Evolutionary conservation across 768 basidiomycete genomes (phyloP).

Genomic region (Podaxis sp.): DNA sequence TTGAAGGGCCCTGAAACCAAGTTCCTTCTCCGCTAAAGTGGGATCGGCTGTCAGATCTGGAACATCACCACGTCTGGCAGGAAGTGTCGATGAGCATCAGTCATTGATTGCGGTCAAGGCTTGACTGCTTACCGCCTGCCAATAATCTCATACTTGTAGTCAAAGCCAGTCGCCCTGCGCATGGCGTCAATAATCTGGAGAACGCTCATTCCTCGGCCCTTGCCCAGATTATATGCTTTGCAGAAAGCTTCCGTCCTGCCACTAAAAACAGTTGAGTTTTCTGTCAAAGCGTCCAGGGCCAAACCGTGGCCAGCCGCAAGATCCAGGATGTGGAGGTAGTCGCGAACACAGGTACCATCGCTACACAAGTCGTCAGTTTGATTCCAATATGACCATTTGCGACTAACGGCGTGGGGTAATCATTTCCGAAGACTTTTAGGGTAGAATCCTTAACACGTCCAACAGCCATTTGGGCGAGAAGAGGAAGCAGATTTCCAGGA

Average conservation of each 20-base stretch:
- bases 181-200: slow-evolving; percentile 94
- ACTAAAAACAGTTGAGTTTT: slow-evolving; percentile 57
- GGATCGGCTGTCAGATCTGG: slow-evolving; percentile 97
- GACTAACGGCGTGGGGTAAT: slow-evolving; percentile 88
- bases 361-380: slow-evolving; percentile 31
- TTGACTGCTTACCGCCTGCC: slow-evolving; percentile 69
- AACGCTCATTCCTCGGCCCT: slow-evolving; percentile 88
- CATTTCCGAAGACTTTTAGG: slow-evolving; percentile 89
- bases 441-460: slow-evolving; percentile 73
- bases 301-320: slow-evolving; percentile 92
- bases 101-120: not conserved
- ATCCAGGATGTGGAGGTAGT: slow-evolving; percentile 92
- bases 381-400: not conserved
- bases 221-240: slow-evolving; percentile 97
- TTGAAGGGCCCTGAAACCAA: slow-evolving; percentile 83
- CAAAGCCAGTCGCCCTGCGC: slow-evolving; percentile 83
- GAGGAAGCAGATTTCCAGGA: slow-evolving; percentile 90
- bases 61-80: slow-evolving; percentile 82
- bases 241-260: slow-evolving; percentile 53
- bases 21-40: slow-evolving; percentile 82
- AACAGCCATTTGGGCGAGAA: slow-evolving; percentile 92
- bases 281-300: slow-evolving; percentile 77
- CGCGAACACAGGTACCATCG: slow-evolving; percentile 97
- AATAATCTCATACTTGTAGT: slow-evolving; percentile 86
- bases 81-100: slow-evolving; percentile 11